phyloP scores from a whole-genome alignment of 2,329 filamentous ascomycete genomes.

The Mycosphaerella arachidis region DNA sequence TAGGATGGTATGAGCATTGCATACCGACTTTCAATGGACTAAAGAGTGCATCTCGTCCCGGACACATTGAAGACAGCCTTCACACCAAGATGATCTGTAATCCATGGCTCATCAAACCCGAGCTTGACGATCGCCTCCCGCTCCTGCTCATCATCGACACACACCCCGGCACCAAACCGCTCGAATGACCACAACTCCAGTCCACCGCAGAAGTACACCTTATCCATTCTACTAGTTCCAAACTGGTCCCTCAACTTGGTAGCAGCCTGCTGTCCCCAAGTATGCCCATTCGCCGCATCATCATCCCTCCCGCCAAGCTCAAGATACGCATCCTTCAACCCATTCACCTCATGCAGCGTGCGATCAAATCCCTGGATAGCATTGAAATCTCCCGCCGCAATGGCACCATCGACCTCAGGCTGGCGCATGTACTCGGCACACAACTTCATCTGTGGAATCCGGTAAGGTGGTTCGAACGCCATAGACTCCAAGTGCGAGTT shows the following conservation, averaged over 20 bases:
- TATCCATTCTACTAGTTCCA: constrained; percentile 53
- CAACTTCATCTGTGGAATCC: constrained; percentile 47
- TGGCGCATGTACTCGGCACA: constrained; percentile 44
- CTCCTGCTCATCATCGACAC: constrained; percentile 37
- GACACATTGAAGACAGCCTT: constrained; percentile 28
- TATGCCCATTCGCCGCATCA: constrained; percentile 47
- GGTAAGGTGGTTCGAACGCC: constrained; percentile 44
- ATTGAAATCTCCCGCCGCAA: constrained; percentile 54
- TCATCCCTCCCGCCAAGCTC: constrained; percentile 49
- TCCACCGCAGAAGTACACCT: constrained; percentile 45
- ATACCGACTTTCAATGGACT: not conserved
- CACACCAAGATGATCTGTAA: constrained; percentile 50
- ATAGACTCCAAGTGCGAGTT: constrained; percentile 57
- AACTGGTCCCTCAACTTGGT: constrained; percentile 41
- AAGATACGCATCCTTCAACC: constrained; percentile 51
- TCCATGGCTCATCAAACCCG: constrained; percentile 43
- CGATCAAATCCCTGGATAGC: constrained; percentile 54
- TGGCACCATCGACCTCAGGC: constrained; percentile 36
- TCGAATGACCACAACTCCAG: constrained; percentile 37
- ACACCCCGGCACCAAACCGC: constrained; percentile 47
- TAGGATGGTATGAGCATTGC: constrained; percentile 25
- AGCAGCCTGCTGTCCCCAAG: constrained; percentile 55
- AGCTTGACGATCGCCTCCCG: constrained; percentile 27
- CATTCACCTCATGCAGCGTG: constrained; percentile 45
- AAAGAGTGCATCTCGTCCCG: not conserved